A percentile compares a stretch with the other conserved stretches of the same genome.
Evolutionary conservation across 2,329 filamentous ascomycete genomes (phyloP).

Genomic region (Fusarium oxysporum): DNA sequence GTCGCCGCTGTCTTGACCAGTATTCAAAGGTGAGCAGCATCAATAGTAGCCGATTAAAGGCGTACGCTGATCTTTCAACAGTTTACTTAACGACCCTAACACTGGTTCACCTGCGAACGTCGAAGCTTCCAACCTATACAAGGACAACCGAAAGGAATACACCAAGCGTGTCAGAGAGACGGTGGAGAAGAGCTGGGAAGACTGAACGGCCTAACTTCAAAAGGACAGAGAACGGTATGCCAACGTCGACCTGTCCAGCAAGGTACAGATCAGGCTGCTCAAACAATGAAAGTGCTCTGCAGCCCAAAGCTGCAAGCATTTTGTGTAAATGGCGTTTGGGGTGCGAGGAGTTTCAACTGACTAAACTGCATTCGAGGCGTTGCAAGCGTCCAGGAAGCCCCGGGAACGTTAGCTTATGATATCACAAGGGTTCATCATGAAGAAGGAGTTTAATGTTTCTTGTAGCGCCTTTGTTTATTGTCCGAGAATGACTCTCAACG

Average conservation of each 20-base stretch:
- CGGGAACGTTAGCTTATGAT: slow-evolving; percentile 41
- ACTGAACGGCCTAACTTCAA: slow-evolving; percentile 60
- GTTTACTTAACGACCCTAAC: slow-evolving; percentile 96
- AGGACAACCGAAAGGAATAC: slow-evolving; percentile 97
- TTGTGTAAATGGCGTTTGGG: slow-evolving; percentile 48
- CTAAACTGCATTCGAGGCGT: slow-evolving; percentile 50
- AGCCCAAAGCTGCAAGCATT: slow-evolving; percentile 13
- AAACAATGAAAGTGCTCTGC: slow-evolving; percentile 10
- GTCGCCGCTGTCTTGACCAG: slow-evolving; percentile 97
- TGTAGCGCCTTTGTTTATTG: slow-evolving; percentile 10
- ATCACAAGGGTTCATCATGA: slow-evolving; percentile 40
- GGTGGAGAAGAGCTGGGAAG: slow-evolving; percentile 99
- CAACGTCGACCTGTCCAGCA: slow-evolving; percentile 37
- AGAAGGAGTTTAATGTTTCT: slow-evolving; percentile 43
- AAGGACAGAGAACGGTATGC: slow-evolving; percentile 36
- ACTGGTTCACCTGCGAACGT: slow-evolving; percentile 98
- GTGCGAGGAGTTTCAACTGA: slow-evolving; percentile 46
- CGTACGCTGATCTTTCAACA: slow-evolving; percentile 56
- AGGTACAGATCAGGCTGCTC: slow-evolving; percentile 30
- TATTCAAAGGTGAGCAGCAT: slow-evolving; percentile 81
- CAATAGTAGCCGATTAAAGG: background rate
- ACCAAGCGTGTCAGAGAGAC: slow-evolving; percentile 95
- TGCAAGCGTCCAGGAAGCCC: slow-evolving; percentile 36
- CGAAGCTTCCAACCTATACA: slow-evolving; percentile 97
- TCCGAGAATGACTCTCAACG: background rate